These are phyloP conservation scores for Aurinia saxatilis DNA, from an alignment of 345 rosid genomes.

Conservation along the genomic window DNA sequence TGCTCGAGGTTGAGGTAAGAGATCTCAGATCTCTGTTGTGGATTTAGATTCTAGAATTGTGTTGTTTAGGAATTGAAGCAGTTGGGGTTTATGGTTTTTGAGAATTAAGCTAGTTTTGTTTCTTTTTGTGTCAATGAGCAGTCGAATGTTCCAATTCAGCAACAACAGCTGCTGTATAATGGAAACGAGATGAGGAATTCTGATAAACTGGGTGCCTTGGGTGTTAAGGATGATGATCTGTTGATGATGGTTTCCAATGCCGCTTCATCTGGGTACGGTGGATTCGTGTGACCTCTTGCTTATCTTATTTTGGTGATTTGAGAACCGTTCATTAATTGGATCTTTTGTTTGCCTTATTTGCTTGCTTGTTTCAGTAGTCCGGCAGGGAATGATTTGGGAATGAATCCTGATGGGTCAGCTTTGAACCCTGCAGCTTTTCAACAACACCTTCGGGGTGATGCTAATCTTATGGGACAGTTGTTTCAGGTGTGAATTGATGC, in stretches of 20 bases:
- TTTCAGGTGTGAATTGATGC: conserved; percentile 52
- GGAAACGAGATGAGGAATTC: conserved; percentile 74
- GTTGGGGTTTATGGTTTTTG: conserved; percentile 19
- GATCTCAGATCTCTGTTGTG: conserved; percentile 21
- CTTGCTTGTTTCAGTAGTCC: conserved; percentile 13
- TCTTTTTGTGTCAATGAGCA: conserved; percentile 29
- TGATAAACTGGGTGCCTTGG: conserved; percentile 77
- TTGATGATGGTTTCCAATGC: conserved; percentile 79
- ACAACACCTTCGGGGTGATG: conserved; percentile 64
- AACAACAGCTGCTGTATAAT: conserved; percentile 76
- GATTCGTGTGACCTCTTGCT: neutral
- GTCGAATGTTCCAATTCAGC: conserved; percentile 80
- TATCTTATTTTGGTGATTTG: neutral
- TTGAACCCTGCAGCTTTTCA: conserved; percentile 84
- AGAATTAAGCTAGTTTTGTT: conserved; percentile 5
- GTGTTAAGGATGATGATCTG: conserved; percentile 87
- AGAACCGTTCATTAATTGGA: neutral
- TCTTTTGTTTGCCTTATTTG: neutral
- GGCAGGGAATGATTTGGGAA: conserved; percentile 37
- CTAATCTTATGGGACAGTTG: conserved; percentile 70
- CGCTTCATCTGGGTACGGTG: conserved; percentile 42
- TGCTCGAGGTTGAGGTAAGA: conserved; percentile 94
- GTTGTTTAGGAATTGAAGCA: neutral
- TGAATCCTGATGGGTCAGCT: conserved; percentile 93
- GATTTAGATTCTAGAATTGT: neutral